Percentiles rank a stretch among this genome's conserved stretches.
phyloP scores from a whole-genome alignment of 75 land plant genomes.

The Pseudotsuga menziesii region DNA sequence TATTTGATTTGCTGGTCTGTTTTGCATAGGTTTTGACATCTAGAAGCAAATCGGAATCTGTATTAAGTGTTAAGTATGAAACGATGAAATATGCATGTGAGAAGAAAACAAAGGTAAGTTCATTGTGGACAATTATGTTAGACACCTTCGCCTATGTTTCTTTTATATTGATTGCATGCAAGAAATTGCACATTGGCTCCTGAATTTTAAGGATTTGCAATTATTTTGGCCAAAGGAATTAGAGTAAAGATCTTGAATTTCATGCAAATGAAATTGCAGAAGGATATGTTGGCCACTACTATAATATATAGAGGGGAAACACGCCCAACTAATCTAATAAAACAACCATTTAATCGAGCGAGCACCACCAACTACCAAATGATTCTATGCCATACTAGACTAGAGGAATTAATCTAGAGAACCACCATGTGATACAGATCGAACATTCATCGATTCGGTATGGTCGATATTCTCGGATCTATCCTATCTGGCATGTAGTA shows the following conservation, averaged over 20 bases:
- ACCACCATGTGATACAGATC: no score
- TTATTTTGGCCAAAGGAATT: constrained; percentile 67
- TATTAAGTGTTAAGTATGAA: constrained; percentile 32
- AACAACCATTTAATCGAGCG: no score
- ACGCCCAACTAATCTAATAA: no score
- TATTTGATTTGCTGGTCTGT: neutral
- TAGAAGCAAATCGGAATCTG: constrained; percentile 10
- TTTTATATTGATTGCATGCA: neutral
- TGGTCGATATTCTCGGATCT: no score
- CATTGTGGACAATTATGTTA: neutral
- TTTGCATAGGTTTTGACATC: constrained; percentile 5
- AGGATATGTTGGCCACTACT: constrained; percentile 30
- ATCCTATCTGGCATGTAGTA: no score
- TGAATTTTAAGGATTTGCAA: constrained; percentile 16
- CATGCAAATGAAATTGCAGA: constrained; percentile 51
- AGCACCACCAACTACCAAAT: no score
- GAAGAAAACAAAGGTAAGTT: constrained; percentile 72
- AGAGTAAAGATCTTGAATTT: constrained; percentile 55
- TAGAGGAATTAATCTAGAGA: no score
- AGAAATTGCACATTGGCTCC: neutral
- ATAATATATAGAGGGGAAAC: no score
- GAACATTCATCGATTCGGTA: no score
- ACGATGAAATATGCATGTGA: constrained; percentile 64
- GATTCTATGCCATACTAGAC: no score
- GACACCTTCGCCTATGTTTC: neutral